These are phyloP conservation scores for Rhodotorula sp. DNA, from an alignment of 1,284 basidiomycete species.

Conservation along the genomic window DNA sequence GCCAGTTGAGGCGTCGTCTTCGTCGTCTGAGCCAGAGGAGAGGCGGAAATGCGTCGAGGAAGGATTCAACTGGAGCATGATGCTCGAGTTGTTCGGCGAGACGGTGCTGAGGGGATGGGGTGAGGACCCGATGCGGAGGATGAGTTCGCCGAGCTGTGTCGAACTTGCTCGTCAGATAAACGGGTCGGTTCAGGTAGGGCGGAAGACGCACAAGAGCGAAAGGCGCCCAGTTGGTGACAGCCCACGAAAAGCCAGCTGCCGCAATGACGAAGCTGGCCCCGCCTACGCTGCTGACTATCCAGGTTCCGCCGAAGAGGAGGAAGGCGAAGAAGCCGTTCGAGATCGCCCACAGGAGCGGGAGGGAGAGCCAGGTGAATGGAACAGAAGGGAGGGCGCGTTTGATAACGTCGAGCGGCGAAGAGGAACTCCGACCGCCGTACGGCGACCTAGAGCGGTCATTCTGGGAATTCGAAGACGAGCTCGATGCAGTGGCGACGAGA, in stretches of 20 bases:
- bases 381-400: slow-evolving; percentile 18
- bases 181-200: too few species aligned
- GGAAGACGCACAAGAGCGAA: slow-evolving; percentile 32
- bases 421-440: too few species aligned
- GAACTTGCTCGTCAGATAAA: not conserved
- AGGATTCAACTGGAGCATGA: slow-evolving; percentile 6
- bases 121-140: slow-evolving; percentile 19
- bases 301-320: slow-evolving; percentile 50
- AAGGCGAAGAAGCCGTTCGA: slow-evolving; percentile 74
- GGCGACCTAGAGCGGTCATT: not conserved
- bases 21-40: not conserved
- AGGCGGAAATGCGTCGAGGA: not conserved
- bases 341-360: slow-evolving; percentile 83
- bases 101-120: not conserved
- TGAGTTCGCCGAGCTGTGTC: slow-evolving; percentile 38
- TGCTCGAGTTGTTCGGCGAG: slow-evolving; percentile 2
- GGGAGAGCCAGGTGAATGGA: slow-evolving; percentile 48
- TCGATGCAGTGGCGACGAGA: slow-evolving; percentile 53
- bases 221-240: slow-evolving; percentile 46
- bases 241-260: slow-evolving; percentile 55
- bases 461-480: slow-evolving; percentile 38
- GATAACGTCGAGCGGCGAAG: not conserved
- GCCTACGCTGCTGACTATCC: slow-evolving; percentile 48
- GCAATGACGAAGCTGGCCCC: slow-evolving; percentile 54
- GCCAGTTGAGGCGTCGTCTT: too few species aligned